Evolutionary conservation across 331 rosid species (phyloP), one percentile per base, ranked within the genome.

Genomic region (Stylosanthes scabra): DNA sequence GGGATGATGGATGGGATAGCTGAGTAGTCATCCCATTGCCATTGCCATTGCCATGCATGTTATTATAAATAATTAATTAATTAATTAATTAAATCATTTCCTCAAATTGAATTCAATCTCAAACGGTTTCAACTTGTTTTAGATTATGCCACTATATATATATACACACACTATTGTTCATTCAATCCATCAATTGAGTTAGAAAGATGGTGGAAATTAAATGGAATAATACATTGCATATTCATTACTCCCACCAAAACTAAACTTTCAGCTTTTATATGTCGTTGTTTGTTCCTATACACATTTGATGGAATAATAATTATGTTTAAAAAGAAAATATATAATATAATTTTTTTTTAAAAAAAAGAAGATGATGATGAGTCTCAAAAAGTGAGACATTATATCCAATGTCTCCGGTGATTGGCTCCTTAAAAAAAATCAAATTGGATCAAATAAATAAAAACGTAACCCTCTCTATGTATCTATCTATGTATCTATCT

Each of bases 301-400:
- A 20, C 25, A 20, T 20, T 31, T 31, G 37, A 31, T 31, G 37
- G 37, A 31, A 31, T 31, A 31, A n/a, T 31, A 31, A 31, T 31
- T 31, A 31, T 31, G 37, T 31, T 31, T 2, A 31, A 31, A 31
- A 31, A 5, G 5, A 5, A 3, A 31, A 5, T 3, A 31, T 2
- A 31, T 31, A 31, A 31, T 31, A 31, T 31, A 31, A 20, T 20
- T 20, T 20, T 20, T 20, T 20, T 20, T n/a, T n/a, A n/a, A 20
- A 31, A 13, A 44, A 15, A 9, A 65, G 34, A 46, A 11, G 37
- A 31, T 31, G 37, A 31, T 31, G 37, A 31, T 11, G 16, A 6
- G 71, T 72, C 51, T 54, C 72, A 60, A 60, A 76, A 82, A 73
- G 82, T 37, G 80, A 68, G 74, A 82, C 79, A 78, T 78, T 77